Evolutionary conservation across 164 flowering plant genomes (phyloP), one percentile per base, ranked within the genome.

Genomic region (Dillenia turbinata): DNA sequence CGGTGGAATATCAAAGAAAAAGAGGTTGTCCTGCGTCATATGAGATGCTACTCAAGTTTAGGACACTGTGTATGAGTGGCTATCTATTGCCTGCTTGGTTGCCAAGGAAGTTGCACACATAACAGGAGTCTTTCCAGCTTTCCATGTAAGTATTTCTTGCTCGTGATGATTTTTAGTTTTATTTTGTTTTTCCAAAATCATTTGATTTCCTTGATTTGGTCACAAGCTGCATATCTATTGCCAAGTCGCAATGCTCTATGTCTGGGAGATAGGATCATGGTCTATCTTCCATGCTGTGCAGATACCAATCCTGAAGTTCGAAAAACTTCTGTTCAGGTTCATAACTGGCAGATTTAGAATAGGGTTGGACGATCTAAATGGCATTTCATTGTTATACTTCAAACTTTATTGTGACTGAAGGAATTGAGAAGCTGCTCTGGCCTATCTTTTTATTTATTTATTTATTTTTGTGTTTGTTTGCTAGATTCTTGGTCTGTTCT

Each of bases 221-320:
- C 59, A 14, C 60, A 86, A 91, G 97, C 89, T 66, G 85, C 86
- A 50, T 89, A 75, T 82, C 77, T 81, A 26, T 76, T 92, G 73
- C 99, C 99, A 66, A 92, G 84, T 80, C 96, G 99, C 62, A 93
- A 79, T 49, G 83, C 97, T 55, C 75, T 95, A 65, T 80, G 77
- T 61, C 62, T 89, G 57, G 99, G 99, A 40, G 94, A 95, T 59
- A 86, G 99, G 68, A 83, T 87, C 47, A 84, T 89, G 33, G 71
- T 75, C 52, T 95, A 95, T 77, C 97, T 95, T 71, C 92, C 99
- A 61, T 96, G 96, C 49, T 95, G 97, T 85, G 97, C 97, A 14
- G 99, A 95, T 76, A 75, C 89, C 10, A 78, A 80, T 70, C 74
- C 97, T 63, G 94, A 87, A 81, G 91, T 92, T 66, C 74, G 96